Conservation (phyloP, 495 filamentous ascomycete species). For the Penicillium bovifimosum region DNA sequence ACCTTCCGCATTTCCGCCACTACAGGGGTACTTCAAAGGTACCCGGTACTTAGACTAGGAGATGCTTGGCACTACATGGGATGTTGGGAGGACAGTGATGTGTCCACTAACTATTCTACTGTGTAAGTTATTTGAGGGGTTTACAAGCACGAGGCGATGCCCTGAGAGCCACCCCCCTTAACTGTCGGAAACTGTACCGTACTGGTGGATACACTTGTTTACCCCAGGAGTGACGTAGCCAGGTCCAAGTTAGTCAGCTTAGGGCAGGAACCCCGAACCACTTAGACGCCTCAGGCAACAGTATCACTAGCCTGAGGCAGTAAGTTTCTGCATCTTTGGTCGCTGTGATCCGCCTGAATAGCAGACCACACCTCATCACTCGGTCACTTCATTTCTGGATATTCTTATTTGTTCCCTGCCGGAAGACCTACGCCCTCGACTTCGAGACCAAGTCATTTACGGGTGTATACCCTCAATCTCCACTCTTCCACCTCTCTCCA, state of each 20-base stretch:
- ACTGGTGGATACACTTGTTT: conserved; percentile 24
- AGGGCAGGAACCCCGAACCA: conserved; percentile 17
- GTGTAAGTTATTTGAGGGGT: not conserved
- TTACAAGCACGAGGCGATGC: not conserved
- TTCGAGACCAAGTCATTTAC: conserved; percentile 29
- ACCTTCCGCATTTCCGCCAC: not conserved
- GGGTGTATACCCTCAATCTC: conserved; percentile 36
- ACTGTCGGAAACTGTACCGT: conserved; percentile 5
- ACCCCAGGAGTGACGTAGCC: conserved; percentile 33
- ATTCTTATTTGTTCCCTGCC: conserved; percentile 32
- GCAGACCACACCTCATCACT: conserved; percentile 36
- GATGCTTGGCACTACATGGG: not conserved
- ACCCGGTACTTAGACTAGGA: not conserved
- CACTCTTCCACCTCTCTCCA: conserved; percentile 24
- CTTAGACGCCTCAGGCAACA: not conserved
- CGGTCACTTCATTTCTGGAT: conserved; percentile 36
- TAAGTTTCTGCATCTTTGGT: conserved; percentile 20
- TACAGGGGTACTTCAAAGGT: not conserved
- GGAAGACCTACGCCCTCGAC: conserved; percentile 30
- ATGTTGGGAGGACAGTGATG: not conserved
- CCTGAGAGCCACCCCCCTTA: not conserved
- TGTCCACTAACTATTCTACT: no score
- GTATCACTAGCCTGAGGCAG: conserved; percentile 24
- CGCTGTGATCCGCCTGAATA: conserved; percentile 26
- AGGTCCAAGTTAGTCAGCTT: conserved; percentile 13